phyloP scores from a whole-genome alignment of 1,139 yeast species.

The Geotrichum klebahnii region DNA sequence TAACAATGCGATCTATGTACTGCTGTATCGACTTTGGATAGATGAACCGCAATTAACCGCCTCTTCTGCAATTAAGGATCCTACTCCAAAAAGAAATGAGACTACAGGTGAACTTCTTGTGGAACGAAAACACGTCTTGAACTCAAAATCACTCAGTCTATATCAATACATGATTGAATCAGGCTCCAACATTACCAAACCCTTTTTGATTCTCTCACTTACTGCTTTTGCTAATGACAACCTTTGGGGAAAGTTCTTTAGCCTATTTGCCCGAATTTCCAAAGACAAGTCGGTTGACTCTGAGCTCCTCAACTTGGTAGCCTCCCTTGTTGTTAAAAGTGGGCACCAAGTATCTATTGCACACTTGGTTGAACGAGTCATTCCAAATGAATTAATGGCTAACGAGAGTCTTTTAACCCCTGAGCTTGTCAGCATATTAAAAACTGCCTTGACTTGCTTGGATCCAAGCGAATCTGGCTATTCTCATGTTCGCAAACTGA shows the following conservation, averaged over 20 bases:
- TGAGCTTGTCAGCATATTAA: conserved; percentile 24
- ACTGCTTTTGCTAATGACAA: conserved; percentile 41
- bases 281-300: conserved; percentile 25
- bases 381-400: conserved; percentile 15
- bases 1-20: conserved; percentile 28
- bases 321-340: conserved; percentile 35
- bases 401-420: conserved; percentile 24
- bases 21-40: conserved; percentile 34
- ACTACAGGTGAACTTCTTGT: conserved; percentile 23
- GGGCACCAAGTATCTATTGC: conserved; percentile 28
- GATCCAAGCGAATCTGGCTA: conserved; percentile 30
- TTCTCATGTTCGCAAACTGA: conserved; percentile 25
- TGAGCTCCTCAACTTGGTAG: conserved; percentile 29
- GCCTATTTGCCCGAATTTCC: conserved; percentile 33
- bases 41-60: conserved; percentile 24
- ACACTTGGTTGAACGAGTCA: conserved; percentile 28
- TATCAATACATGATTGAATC: conserved; percentile 28
- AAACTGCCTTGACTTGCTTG: conserved; percentile 26
- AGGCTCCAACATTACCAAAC: conserved; percentile 25
- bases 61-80: conserved; percentile 28
- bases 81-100: conserved; percentile 24
- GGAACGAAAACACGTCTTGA: conserved; percentile 24
- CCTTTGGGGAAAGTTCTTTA: conserved; percentile 40
- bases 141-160: conserved; percentile 31
- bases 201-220: conserved; percentile 37